Evolutionary conservation across 257 asterid genomes (phyloP).

Genomic region (Penstemon eatonii): DNA sequence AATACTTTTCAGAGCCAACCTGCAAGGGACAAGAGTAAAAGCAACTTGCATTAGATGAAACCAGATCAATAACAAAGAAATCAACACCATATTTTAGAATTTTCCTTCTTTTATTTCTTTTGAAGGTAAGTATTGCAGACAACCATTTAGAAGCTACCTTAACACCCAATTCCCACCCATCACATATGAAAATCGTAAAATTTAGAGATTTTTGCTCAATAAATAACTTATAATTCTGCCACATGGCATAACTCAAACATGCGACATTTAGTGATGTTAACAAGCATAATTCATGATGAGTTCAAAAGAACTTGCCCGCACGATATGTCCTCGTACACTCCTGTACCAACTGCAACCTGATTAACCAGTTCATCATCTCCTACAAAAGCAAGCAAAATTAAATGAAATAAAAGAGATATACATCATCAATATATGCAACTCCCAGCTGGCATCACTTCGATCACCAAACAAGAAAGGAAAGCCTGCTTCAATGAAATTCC

Average conservation of each 20-base stretch:
- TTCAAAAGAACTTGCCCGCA: slow-evolving; percentile 62
- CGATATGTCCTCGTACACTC: slow-evolving; percentile 59
- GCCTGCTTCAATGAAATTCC: slow-evolving; percentile 12
- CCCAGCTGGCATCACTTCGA: slow-evolving; percentile 14
- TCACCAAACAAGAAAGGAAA: slow-evolving; percentile 2
- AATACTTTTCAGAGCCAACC: slow-evolving; percentile 80
- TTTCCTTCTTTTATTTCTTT: not conserved
- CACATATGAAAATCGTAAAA: not conserved
- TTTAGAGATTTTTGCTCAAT: slow-evolving; percentile 12
- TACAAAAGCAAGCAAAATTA: slow-evolving; percentile 23
- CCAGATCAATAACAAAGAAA: not conserved
- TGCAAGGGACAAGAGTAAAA: slow-evolving; percentile 35
- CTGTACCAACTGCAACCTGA: slow-evolving; percentile 84
- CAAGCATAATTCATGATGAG: slow-evolving; percentile 13
- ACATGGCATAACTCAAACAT: slow-evolving; percentile 1
- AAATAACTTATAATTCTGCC: slow-evolving; percentile 11
- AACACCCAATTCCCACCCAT: slow-evolving; percentile 7
- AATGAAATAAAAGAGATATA: not conserved
- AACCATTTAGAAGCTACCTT: not conserved
- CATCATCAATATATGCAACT: slow-evolving; percentile 9
- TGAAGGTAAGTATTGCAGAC: not conserved
- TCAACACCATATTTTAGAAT: not conserved
- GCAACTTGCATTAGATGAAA: not conserved
- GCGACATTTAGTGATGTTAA: slow-evolving; percentile 3
- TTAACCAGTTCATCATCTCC: slow-evolving; percentile 52